Evolutionary conservation across 768 basidiomycete genomes (phyloP), one percentile per base, ranked within the genome.

Genomic region (Podaxis sp.): DNA sequence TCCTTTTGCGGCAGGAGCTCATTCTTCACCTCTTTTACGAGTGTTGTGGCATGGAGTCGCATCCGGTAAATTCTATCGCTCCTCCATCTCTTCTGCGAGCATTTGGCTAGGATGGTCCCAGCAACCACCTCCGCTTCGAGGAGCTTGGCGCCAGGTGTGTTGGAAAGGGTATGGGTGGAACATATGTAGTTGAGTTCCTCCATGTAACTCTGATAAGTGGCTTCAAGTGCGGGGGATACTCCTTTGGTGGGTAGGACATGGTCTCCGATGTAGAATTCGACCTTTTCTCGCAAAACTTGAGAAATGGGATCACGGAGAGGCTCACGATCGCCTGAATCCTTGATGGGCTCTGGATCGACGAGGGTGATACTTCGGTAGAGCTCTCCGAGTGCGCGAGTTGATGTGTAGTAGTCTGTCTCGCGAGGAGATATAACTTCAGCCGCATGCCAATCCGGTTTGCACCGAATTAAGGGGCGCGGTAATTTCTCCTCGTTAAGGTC

Each of bases 391-490:
- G 90, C 91, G 2, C 87, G 82, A 27, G 73, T 75, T 2, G 91
- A 93, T 52, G 79, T 76, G 68, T 94, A 94, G 74, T 89, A 90
- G 65, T 91, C 87, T 1, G 81, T 82, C 19, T 80, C 67, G 6
- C 82, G 80, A 22, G 83, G 83, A 5, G 75, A 71, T 52, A 80
- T 75, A 17, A 84, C 79, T 66, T 89, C 87, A 15, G 82, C 81
- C 22, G 80, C 81, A 63, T 90, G 84, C 91, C 91, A 93, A 70
- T 93, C 91, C 0, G 91, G 91, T 67, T 89, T 92, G 70, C 81
- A 85, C 17, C 79, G 79, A 50, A 91, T 89, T 15, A 90, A 75
- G 0, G 76, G 70, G 11, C 74, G 71, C 3, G 91, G 90, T 33
- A 90, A 70, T 29, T 61, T 51, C 49, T 76, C 65, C 3, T 73